A percentile compares a stretch with the other conserved stretches of the same genome.
phyloP scores from a whole-genome alignment of 192 early-diverging fungal species.

The Gonapodya sp. region DNA sequence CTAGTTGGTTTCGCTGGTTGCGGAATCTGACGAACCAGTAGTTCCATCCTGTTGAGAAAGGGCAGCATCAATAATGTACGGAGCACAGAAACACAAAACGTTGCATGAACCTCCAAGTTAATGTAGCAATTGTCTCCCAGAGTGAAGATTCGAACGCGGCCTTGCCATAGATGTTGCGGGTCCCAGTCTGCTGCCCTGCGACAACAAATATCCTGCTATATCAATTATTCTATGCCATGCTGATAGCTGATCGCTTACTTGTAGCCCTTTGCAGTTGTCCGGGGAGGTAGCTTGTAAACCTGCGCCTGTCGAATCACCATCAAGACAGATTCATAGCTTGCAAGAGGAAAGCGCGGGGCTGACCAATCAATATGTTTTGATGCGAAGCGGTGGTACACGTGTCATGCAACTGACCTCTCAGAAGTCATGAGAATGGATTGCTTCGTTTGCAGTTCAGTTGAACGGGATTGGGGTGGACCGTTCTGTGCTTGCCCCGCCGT shows the following conservation, averaged over 20 bases:
- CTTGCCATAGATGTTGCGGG: conserved; percentile 7
- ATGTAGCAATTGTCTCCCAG: not conserved
- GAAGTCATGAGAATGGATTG: no score
- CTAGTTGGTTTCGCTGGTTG: not conserved
- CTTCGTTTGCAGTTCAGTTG: no score
- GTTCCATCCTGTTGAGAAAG: not conserved
- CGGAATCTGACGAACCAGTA: not conserved
- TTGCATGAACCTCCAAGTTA: not conserved
- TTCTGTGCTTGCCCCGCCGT: no score
- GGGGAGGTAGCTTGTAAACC: conserved; percentile 1
- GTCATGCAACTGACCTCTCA: no score
- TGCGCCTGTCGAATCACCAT: not conserved
- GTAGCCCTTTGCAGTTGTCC: not conserved
- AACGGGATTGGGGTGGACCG: no score
- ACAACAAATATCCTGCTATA: no score
- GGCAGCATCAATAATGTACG: not conserved
- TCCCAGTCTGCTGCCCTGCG: conserved; percentile 5
- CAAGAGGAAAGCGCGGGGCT: no score
- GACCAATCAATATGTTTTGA: no score
- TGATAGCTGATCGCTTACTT: not conserved
- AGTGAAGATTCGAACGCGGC: not conserved
- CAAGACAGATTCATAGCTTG: not conserved
- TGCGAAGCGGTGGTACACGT: no score
- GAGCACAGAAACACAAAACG: not conserved
- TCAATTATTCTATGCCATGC: no score